phyloP scores from a whole-genome alignment of 1,284 basidiomycete genomes.

The Prillingera fragicola region DNA sequence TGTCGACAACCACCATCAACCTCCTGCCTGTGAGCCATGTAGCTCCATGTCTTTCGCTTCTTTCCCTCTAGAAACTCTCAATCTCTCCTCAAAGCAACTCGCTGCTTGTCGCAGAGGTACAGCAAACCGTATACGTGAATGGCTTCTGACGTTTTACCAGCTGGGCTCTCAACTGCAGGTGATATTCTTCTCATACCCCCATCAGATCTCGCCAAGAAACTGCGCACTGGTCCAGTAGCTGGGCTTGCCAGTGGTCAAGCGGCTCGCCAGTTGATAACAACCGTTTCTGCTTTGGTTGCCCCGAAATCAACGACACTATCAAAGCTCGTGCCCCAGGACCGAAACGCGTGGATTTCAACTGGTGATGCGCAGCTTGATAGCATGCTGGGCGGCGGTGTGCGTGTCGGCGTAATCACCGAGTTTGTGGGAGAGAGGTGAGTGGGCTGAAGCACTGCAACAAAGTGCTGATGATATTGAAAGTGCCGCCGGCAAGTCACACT shows the following conservation, averaged over 20 bases:
- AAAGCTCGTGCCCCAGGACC: slow-evolving; percentile 16
- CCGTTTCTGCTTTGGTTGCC: slow-evolving; percentile 24
- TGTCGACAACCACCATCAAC: not conserved
- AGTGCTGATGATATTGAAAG: slow-evolving; percentile 51
- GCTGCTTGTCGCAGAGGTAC: slow-evolving; percentile 27
- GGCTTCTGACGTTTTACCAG: slow-evolving; percentile 11
- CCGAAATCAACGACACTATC: slow-evolving; percentile 18
- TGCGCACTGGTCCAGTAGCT: slow-evolving; percentile 22
- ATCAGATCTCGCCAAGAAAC: slow-evolving; percentile 33
- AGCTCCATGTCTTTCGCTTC: slow-evolving; percentile 33
- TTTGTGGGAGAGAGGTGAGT: slow-evolving; percentile 76
- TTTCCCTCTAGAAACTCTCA: slow-evolving; percentile 31
- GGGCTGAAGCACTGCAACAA: not conserved
- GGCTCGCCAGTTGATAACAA: slow-evolving; percentile 18
- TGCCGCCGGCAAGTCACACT: slow-evolving; percentile 79
- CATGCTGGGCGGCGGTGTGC: slow-evolving; percentile 66
- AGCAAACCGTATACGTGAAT: not conserved
- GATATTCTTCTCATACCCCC: slow-evolving; percentile 42
- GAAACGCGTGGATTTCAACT: slow-evolving; percentile 50
- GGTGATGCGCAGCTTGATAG: slow-evolving; percentile 64
- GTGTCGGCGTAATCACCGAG: slow-evolving; percentile 73
- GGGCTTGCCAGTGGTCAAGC: slow-evolving; percentile 7
- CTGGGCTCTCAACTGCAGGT: slow-evolving; percentile 29
- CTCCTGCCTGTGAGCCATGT: not conserved
- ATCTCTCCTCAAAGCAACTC: slow-evolving; percentile 22